Evolutionary conservation across 257 asterid species (phyloP).

Genomic region (Ligustrum vulgare): DNA sequence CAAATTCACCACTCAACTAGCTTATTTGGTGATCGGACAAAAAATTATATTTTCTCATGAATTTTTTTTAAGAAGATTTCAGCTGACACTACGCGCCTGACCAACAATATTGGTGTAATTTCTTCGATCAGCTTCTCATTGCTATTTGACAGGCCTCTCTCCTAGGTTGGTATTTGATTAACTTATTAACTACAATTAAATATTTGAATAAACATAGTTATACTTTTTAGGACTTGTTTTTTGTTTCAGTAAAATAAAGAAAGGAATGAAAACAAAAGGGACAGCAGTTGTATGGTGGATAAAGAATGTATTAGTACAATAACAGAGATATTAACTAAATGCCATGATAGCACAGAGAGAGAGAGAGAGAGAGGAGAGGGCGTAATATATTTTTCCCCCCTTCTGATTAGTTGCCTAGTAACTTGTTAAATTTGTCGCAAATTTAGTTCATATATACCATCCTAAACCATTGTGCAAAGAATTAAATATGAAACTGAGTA

Average conservation of each 20-base stretch:
- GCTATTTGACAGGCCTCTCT: neutral
- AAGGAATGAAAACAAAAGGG: neutral
- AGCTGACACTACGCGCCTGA: neutral
- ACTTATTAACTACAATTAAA: neutral
- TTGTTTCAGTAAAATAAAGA: neutral
- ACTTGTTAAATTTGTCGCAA: neutral
- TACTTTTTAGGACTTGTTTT: neutral
- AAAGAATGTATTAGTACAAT: neutral
- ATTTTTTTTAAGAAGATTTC: neutral
- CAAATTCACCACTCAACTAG: neutral
- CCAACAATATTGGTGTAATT: neutral
- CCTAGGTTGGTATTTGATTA: neutral
- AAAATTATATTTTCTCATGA: neutral
- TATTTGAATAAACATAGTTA: neutral
- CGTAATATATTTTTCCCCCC: neutral
- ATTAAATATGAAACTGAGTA: neutral
- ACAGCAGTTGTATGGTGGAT: neutral
- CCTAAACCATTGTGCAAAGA: neutral
- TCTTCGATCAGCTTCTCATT: neutral
- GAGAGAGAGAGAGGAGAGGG: neutral
- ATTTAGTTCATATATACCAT: neutral
- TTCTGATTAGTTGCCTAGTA: neutral
- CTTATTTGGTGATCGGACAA: neutral
- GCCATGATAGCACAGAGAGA: neutral
- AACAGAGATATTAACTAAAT: neutral